Evolutionary conservation across 148 eudicot genomes (phyloP), one percentile per base, ranked within the genome.

Genomic region (Cornus suecica): DNA sequence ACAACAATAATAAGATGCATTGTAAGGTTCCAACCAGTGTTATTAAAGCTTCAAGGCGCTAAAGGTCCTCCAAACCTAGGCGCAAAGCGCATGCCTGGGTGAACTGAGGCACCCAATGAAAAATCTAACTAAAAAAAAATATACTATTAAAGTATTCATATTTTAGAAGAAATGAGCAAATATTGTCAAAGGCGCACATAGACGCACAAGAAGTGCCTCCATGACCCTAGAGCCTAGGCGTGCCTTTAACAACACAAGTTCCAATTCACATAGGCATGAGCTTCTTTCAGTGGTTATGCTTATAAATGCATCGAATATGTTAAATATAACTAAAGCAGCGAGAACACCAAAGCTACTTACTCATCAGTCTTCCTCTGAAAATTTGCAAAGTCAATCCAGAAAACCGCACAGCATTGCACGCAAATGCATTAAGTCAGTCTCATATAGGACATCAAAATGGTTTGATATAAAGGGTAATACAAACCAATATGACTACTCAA

Each of bases 301-400:
- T 37, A 37, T 6, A 37, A 37, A 37, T 37, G 42, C 7, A 37
- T 37, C 8, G 9, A 37, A 4, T 37, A 37, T 37, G 42, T 6
- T 6, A 37, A 37, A 37, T 10, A 3, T 6, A 6, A 72, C 22
- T 8, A 68, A 67, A 51, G 27, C 23, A 32, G 60, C 41, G 29
- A 69, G 42, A 69, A n/a, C n/a, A n/a, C n/a, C n/a, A n/a, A 65
- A 74, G 83, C 51, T 81, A 91, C 99, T 95, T 83, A 95, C 99
- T 95, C 99, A 26, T 95, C 97, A 60, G 77, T 86, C 84, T 90
- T 95, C 83, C 97, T 95, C 97, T 95, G 85, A 72, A 83, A 72
- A 45, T 71, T 75, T 78, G 62, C 48, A 67, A 68, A 32, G 63
- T 73, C 61, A 62, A 37, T 30, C 30, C 54, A 74, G 77, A 68